phyloP scores from a whole-genome alignment of 2,329 filamentous ascomycete species.

The Fusarium nelsonii region DNA sequence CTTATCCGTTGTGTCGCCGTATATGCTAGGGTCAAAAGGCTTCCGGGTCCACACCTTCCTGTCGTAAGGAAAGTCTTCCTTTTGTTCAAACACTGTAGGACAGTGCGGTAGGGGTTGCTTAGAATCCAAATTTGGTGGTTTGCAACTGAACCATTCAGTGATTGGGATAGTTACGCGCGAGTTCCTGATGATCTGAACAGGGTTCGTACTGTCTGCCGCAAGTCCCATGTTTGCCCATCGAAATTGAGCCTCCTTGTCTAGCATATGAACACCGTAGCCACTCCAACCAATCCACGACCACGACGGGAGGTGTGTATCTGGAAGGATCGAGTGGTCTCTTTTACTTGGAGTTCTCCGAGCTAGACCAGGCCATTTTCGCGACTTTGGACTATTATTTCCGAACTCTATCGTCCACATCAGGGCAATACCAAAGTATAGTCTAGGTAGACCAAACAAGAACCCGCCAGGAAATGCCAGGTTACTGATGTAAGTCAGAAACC shows the following conservation, averaged over 20 bases:
- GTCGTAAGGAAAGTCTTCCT: neutral
- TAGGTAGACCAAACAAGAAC: neutral
- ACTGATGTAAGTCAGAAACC: neutral
- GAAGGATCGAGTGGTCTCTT: neutral
- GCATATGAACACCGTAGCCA: neutral
- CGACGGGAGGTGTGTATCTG: neutral
- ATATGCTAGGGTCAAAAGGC: neutral
- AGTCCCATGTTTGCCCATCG: neutral
- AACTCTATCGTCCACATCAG: neutral
- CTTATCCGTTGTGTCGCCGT: neutral
- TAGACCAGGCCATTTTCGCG: neutral
- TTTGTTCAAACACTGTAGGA: neutral
- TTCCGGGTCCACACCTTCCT: neutral
- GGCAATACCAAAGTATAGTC: neutral
- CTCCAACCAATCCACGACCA: conserved; percentile 5
- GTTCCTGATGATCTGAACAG: neutral
- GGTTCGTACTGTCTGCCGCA: too few species aligned
- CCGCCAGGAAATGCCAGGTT: neutral
- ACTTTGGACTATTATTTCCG: neutral
- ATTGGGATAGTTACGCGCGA: neutral
- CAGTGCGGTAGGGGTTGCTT: neutral
- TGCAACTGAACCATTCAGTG: neutral
- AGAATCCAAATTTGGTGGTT: accelerated
- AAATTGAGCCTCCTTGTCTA: neutral
- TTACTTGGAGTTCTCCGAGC: neutral